Conservation (phyloP, 2,329 filamentous ascomycete species). For the Penicillium vulpinum region DNA sequence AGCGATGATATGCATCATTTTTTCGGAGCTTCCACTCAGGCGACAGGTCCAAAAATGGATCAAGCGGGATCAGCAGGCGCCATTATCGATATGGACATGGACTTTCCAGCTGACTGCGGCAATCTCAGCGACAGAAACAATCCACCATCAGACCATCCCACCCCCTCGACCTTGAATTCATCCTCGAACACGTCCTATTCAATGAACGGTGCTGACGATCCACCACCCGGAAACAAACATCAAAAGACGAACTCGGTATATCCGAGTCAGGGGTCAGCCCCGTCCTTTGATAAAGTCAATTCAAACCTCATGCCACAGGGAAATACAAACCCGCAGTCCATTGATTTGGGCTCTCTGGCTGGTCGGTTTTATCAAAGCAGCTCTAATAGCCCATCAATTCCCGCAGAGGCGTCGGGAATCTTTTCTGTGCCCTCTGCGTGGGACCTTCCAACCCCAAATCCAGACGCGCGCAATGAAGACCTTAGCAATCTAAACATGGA, state of each 20-base stretch:
- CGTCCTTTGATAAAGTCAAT: constrained; percentile 18
- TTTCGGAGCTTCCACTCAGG: constrained; percentile 8
- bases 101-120: constrained; percentile 33
- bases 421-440: constrained; percentile 32
- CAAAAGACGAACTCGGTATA: constrained; percentile 17
- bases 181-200: constrained; percentile 40
- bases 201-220: constrained; percentile 30
- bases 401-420: constrained; percentile 22
- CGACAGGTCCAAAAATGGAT: constrained; percentile 2
- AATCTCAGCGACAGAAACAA: constrained; percentile 30
- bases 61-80: neutral
- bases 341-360: constrained; percentile 16
- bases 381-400: constrained; percentile 16
- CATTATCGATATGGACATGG: constrained; percentile 32
- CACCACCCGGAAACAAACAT: constrained; percentile 27
- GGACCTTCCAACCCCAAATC: constrained; percentile 26
- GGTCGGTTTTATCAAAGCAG: constrained; percentile 19
- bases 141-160: constrained; percentile 37
- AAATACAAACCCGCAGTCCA: constrained; percentile 16
- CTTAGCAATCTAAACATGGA: constrained; percentile 26
- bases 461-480: constrained; percentile 17
- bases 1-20: constrained; percentile 10
- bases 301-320: constrained; percentile 15
- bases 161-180: constrained; percentile 39
- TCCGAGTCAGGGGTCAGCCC: constrained; percentile 10